Conservation (phyloP, 768 basidiomycete species). For the Collybia sordida region DNA sequence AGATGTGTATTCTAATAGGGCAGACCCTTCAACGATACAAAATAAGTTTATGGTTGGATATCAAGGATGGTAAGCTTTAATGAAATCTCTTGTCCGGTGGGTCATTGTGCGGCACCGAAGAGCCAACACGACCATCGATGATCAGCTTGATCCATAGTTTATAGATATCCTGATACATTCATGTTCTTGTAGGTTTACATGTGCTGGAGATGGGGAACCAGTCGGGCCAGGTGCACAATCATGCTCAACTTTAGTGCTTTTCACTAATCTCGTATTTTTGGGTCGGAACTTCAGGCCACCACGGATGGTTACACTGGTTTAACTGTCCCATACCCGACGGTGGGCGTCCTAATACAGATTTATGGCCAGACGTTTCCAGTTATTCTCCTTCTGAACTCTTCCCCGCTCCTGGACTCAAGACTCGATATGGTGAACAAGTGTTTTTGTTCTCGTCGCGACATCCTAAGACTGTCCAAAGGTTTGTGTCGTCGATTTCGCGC, state of each 20-base stretch:
- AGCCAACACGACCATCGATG: neutral
- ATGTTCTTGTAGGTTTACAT: slow-evolving; percentile 59
- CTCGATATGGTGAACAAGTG: slow-evolving; percentile 54
- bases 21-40: slow-evolving; percentile 75
- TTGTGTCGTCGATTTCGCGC: slow-evolving; percentile 10
- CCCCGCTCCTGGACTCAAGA: slow-evolving; percentile 64
- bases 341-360: slow-evolving; percentile 70
- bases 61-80: slow-evolving; percentile 77
- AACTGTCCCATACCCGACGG: slow-evolving; percentile 64
- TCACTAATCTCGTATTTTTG: neutral
- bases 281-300: slow-evolving; percentile 47
- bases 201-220: slow-evolving; percentile 65
- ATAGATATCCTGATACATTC: neutral
- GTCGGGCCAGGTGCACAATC: slow-evolving; percentile 51
- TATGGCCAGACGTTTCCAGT: slow-evolving; percentile 78
- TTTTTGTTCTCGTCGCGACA: slow-evolving; percentile 80
- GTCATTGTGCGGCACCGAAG: neutral
- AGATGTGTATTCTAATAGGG: slow-evolving; percentile 30
- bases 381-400: slow-evolving; percentile 73
- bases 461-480: slow-evolving; percentile 68
- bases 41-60: slow-evolving; percentile 86
- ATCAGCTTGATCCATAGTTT: neutral
- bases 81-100: too few relatives aligned
- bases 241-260: neutral
- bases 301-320: slow-evolving; percentile 90